Evolutionary conservation across 2,329 filamentous ascomycete genomes (phyloP).

Genomic region (Daldinia sp.): DNA sequence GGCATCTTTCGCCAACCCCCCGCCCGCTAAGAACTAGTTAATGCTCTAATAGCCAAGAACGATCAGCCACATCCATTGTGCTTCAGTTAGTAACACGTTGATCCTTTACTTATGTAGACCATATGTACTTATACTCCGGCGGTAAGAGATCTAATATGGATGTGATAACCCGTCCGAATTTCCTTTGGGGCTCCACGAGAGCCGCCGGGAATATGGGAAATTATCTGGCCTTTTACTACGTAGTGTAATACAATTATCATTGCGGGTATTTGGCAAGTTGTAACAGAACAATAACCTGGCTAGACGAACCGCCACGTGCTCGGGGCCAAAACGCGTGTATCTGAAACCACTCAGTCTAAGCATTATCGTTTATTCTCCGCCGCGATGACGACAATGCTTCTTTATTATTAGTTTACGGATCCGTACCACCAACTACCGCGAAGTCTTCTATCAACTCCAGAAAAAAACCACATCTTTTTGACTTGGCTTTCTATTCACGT

Average conservation of each 20-base stretch:
- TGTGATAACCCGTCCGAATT: background rate
- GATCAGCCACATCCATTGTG: constrained; percentile 11
- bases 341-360: constrained; percentile 19
- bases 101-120: constrained; percentile 1
- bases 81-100: constrained; percentile 20
- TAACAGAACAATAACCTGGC: constrained; percentile 24
- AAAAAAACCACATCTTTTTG: background rate
- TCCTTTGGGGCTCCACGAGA: constrained; percentile 1
- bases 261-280: constrained; percentile 27
- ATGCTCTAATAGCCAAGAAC: constrained; percentile 18
- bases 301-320: constrained; percentile 30
- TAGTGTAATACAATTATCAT: constrained; percentile 18
- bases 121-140: constrained; percentile 18
- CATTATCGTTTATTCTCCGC: constrained; percentile 23
- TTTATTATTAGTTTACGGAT: too few species aligned
- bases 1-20: constrained; percentile 15
- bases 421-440: background rate
- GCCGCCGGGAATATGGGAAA: constrained; percentile 17
- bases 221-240: background rate
- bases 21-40: constrained; percentile 2
- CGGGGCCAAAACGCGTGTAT: constrained; percentile 26
- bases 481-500: background rate
- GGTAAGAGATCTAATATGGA: background rate
- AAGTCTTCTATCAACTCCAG: background rate
- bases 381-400: background rate